These are phyloP conservation scores for Tricholoma furcatifolium DNA, from an alignment of 768 basidiomycete species.

Conservation along the genomic window DNA sequence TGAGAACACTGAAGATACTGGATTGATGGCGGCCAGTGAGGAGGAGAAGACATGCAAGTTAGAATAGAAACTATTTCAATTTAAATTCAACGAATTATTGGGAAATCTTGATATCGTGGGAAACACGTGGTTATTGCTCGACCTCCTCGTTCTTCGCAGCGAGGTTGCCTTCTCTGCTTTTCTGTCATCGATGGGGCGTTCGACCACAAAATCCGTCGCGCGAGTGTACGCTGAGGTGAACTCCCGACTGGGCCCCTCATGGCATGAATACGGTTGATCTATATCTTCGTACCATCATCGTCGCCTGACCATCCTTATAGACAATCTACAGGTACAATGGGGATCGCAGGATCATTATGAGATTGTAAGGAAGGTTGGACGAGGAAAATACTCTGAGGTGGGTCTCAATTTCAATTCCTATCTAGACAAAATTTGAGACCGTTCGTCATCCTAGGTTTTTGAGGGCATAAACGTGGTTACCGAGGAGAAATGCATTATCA, in stretches of 20 bases:
- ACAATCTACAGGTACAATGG: slow-evolving; percentile 98
- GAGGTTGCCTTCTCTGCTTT: slow-evolving; percentile 6
- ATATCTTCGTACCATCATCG: slow-evolving; percentile 16
- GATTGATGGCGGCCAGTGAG: slow-evolving; percentile 45
- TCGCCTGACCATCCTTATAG: slow-evolving; percentile 38
- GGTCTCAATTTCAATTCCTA: slow-evolving; percentile 15
- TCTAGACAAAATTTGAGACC: slow-evolving; percentile 11
- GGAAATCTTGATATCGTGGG: slow-evolving; percentile 24
- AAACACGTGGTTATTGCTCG: slow-evolving; percentile 21
- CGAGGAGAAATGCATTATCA: slow-evolving; percentile 96
- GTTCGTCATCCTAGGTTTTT: slow-evolving; percentile 59
- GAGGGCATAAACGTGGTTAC: slow-evolving; percentile 90
- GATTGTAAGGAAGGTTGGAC: slow-evolving; percentile 93
- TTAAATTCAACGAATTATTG: background rate
- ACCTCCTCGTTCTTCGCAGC: slow-evolving; percentile 10
- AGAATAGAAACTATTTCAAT: too few relatives aligned
- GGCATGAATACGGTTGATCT: slow-evolving; percentile 90
- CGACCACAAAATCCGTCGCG: slow-evolving; percentile 74
- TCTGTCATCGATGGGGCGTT: slow-evolving; percentile 59
- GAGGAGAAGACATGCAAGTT: slow-evolving; percentile 9
- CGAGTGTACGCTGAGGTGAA: slow-evolving; percentile 91
- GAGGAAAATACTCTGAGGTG: slow-evolving; percentile 96
- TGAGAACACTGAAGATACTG: slow-evolving; percentile 49
- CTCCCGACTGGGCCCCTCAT: slow-evolving; percentile 79
- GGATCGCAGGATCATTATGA: slow-evolving; percentile 97